Evolutionary conservation across 208 protist genomes (phyloP).

Genomic region (Leishmania amazonensis): DNA sequence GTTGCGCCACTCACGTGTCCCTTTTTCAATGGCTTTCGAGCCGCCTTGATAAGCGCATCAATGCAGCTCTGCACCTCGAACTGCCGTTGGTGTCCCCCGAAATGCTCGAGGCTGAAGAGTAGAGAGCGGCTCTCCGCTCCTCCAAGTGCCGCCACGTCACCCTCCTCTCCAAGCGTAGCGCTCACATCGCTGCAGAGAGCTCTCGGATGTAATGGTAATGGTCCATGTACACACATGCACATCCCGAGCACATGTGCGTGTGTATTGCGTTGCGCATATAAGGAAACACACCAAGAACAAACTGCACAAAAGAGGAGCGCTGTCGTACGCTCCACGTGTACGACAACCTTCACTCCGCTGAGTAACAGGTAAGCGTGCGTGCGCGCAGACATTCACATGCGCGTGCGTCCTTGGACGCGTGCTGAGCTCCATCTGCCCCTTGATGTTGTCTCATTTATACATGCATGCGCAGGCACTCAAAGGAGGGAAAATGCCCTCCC

Average conservation of each 20-base stretch:
- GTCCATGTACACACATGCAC: not conserved
- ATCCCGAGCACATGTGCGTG: not conserved
- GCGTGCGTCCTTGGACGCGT: not conserved
- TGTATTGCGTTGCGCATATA: not conserved
- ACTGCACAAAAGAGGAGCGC: not conserved
- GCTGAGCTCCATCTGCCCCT: not conserved
- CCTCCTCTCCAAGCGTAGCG: not conserved
- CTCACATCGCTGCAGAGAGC: not conserved
- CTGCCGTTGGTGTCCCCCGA: not conserved
- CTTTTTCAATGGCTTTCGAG: not conserved
- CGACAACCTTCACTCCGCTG: not conserved
- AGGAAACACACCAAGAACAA: not conserved
- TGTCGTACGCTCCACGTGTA: not conserved
- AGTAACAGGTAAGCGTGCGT: not conserved
- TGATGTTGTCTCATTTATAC: not conserved
- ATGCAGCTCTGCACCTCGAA: not conserved
- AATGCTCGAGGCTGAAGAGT: not conserved
- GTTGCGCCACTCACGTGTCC: not conserved
- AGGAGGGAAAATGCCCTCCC: not conserved
- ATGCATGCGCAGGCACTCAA: not conserved
- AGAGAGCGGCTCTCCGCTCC: not conserved
- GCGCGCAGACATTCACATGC: not conserved
- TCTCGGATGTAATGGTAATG: not conserved
- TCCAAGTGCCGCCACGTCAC: not conserved
- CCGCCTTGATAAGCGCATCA: not conserved